These are phyloP conservation scores for Ophiostoma australiae DNA, from an alignment of 2,329 filamentous ascomycete species.

Conservation along the genomic window DNA sequence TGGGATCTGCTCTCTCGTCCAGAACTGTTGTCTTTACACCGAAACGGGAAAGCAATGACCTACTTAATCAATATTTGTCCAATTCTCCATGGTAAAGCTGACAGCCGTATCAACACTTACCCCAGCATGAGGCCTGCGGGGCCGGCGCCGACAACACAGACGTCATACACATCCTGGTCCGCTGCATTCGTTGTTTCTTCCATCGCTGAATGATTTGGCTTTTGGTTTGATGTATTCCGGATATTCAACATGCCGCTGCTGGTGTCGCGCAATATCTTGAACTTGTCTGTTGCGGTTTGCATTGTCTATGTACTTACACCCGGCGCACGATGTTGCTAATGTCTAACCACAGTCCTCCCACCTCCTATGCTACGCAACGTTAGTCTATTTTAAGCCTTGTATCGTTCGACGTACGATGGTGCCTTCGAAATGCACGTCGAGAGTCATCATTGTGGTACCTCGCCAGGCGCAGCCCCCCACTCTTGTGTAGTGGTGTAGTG, in stretches of 20 bases:
- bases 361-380: background rate
- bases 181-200: background rate
- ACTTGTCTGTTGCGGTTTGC: background rate
- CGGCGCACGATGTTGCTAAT: background rate
- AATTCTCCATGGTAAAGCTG: background rate
- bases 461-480: background rate
- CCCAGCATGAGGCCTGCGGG: conserved; percentile 40
- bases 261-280: background rate
- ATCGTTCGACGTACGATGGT: background rate
- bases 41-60: conserved; percentile 45
- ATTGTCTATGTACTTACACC: conserved; percentile 12
- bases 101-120: conserved; percentile 28
- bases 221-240: background rate
- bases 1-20: conserved; percentile 24
- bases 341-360: background rate
- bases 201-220: background rate
- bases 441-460: background rate
- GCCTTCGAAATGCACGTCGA: background rate
- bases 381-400: background rate
- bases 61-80: background rate
- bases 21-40: conserved; percentile 39
- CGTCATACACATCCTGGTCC: conserved; percentile 21
- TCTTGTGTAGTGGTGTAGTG: background rate
- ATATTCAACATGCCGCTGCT: background rate
- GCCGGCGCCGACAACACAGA: conserved; percentile 31